Evolutionary conservation across 1,284 basidiomycete genomes (phyloP).

Genomic region (Heterobasidion annosum): DNA sequence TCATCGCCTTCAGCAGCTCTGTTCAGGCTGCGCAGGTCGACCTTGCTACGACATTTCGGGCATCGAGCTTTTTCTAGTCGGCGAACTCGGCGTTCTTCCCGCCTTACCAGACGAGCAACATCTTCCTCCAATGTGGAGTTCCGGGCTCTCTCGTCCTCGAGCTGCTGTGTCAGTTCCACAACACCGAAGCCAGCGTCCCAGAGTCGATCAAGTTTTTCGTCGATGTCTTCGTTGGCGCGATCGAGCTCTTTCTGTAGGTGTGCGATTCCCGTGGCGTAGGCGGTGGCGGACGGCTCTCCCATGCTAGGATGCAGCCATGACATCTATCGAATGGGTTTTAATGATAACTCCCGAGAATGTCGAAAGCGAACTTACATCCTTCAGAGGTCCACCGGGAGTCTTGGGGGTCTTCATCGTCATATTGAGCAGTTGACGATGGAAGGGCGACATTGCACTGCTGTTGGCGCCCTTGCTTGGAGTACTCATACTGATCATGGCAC

Average conservation of each 20-base stretch:
- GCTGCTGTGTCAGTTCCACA: slow-evolving; percentile 56
- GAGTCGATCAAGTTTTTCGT: slow-evolving; percentile 76
- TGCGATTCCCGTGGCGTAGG: slow-evolving; percentile 54
- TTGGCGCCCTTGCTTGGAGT: slow-evolving; percentile 50
- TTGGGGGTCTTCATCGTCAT: slow-evolving; percentile 60
- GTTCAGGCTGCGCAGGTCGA: slow-evolving; percentile 39
- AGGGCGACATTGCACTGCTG: slow-evolving; percentile 54
- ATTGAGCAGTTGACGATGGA: slow-evolving; percentile 60
- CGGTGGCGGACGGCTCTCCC: slow-evolving; percentile 40
- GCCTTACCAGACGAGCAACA: slow-evolving; percentile 47
- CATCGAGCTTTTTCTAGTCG: slow-evolving; percentile 53
- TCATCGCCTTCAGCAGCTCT: slow-evolving; percentile 38
- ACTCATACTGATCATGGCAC: slow-evolving; percentile 34
- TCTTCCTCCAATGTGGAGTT: slow-evolving; percentile 59
- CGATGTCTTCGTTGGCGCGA: slow-evolving; percentile 71
- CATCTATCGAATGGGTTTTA: slow-evolving; percentile 29
- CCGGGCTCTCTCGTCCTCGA: slow-evolving; percentile 57
- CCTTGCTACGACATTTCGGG: slow-evolving; percentile 53
- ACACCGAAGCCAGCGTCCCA: slow-evolving; percentile 69
- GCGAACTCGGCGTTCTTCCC: slow-evolving; percentile 53
- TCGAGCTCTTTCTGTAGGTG: slow-evolving; percentile 66
- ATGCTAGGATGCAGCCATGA: slow-evolving; percentile 62
- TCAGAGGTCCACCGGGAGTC: slow-evolving; percentile 69
- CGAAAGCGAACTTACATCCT: slow-evolving; percentile 46
- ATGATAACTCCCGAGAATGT: not conserved